phyloP scores from a whole-genome alignment of 2,329 filamentous ascomycete genomes.

The Didymella pinodella region DNA sequence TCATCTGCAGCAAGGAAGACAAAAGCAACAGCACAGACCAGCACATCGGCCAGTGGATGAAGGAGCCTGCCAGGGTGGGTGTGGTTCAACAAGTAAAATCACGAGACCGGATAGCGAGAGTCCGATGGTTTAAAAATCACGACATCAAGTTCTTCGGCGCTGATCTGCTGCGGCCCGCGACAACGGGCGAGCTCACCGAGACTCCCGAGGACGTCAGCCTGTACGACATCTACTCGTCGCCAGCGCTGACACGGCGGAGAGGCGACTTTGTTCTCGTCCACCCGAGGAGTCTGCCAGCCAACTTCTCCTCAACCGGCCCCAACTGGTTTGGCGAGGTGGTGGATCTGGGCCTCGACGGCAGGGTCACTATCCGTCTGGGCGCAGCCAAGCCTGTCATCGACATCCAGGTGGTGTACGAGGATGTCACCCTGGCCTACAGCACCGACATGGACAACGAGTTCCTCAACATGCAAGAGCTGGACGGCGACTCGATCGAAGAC shows the following conservation, averaged over 20 bases:
- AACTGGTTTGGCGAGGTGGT: conserved; percentile 67
- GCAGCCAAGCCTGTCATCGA: conserved; percentile 59
- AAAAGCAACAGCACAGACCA: conserved; percentile 14
- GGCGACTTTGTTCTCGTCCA: conserved; percentile 64
- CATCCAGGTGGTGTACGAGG: conserved; percentile 58
- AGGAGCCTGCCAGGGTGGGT: conserved; percentile 60
- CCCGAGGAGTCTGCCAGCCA: conserved; percentile 27
- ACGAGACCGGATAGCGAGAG: conserved; percentile 62
- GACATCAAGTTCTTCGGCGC: conserved; percentile 44
- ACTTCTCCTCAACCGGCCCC: conserved; percentile 28
- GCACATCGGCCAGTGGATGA: conserved; percentile 41
- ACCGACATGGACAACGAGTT: conserved; percentile 51
- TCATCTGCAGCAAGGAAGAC: conserved; percentile 58
- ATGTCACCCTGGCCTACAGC: conserved; percentile 58
- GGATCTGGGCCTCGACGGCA: conserved; percentile 62
- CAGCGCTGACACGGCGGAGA: conserved; percentile 58
- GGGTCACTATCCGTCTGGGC: conserved; percentile 62
- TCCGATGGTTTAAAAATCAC: conserved; percentile 61
- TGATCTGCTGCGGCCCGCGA: conserved; percentile 54
- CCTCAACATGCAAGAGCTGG: conserved; percentile 34
- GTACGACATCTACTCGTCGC: conserved; percentile 64
- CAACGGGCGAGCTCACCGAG: conserved; percentile 54
- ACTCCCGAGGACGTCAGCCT: conserved; percentile 62
- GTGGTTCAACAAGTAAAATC: conserved; percentile 65
- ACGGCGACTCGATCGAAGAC: conserved; percentile 43